phyloP scores from a whole-genome alignment of 2,329 filamentous ascomycete genomes.

The Celoporthe dispersa region DNA sequence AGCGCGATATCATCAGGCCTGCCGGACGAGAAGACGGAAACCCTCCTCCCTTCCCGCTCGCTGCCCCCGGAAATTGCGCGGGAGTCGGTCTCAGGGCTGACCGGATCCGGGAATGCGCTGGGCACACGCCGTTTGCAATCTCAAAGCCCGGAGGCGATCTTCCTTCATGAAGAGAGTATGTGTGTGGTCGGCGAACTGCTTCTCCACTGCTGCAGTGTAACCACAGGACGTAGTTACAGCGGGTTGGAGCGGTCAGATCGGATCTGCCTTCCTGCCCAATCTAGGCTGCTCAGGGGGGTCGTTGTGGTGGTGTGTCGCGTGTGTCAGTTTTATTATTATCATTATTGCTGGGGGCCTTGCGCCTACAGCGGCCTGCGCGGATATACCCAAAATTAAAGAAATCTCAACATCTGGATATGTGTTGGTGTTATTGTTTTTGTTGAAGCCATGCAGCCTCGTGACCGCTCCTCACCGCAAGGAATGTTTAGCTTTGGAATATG shows the following conservation, averaged over 20 bases:
- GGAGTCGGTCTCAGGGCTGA: neutral
- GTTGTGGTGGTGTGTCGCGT: neutral
- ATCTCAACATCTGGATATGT: neutral
- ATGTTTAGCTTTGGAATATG: neutral
- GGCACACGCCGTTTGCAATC: constrained; percentile 7
- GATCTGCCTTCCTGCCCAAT: constrained; percentile 2
- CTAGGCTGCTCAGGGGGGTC: neutral
- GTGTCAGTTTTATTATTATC: neutral
- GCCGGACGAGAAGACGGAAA: neutral
- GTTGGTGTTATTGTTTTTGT: neutral
- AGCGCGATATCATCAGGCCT: neutral
- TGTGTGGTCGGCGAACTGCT: neutral
- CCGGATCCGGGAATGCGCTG: neutral
- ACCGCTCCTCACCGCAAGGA: neutral
- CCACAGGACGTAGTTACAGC: neutral
- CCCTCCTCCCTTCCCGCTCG: neutral
- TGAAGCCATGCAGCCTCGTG: neutral
- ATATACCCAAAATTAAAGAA: neutral
- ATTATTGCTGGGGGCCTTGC: neutral
- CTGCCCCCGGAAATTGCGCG: neutral
- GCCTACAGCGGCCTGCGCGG: constrained; percentile 12
- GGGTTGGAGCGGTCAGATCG: neutral
- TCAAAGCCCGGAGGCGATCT: neutral
- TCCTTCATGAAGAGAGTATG: neutral
- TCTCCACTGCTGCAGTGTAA: neutral